Evolutionary conservation across 163 green algal species (phyloP).

Genomic region (Dunaliella salina): DNA sequence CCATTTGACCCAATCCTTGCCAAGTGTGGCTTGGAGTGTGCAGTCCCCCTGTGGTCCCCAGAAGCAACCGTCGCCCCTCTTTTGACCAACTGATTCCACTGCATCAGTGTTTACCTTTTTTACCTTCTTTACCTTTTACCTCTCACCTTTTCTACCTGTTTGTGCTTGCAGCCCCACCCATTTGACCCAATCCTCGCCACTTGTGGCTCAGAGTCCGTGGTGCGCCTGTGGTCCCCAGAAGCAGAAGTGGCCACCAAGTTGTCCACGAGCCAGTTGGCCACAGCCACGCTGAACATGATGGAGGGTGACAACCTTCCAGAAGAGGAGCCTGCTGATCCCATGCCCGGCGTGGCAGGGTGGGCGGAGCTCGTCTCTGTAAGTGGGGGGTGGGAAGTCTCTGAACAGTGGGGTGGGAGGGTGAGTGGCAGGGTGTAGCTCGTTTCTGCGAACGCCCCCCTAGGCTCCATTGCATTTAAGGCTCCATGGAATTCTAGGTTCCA

Average conservation of each 20-base stretch:
- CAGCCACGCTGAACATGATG: conserved; percentile 10
- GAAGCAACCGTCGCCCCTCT: not conserved
- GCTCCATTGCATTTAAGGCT: too few species aligned
- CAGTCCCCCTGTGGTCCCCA: conserved; percentile 34
- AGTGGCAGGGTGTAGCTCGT: not conserved
- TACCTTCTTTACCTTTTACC: too few species aligned
- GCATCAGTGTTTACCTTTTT: too few species aligned
- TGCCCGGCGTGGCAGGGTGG: not conserved
- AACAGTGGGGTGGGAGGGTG: too few species aligned
- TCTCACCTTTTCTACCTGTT: too few species aligned
- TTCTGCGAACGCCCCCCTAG: too few species aligned
- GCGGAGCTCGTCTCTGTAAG: not conserved
- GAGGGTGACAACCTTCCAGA: not conserved
- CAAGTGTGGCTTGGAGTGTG: conserved; percentile 21
- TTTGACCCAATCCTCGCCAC: conserved; percentile 32
- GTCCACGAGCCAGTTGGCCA: conserved; percentile 3
- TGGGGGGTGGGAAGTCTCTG: too few species aligned
- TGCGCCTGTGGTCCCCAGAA: conserved; percentile 35
- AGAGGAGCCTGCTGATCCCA: not conserved
- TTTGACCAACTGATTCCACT: too few species aligned
- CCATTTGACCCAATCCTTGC: conserved; percentile 32
- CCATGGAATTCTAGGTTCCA: too few species aligned
- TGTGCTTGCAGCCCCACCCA: conserved; percentile 32
- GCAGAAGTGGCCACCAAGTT: not conserved
- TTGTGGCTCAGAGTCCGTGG: conserved; percentile 23